Evolutionary conservation across 2,329 filamentous ascomycete species (phyloP).

Genomic region (Xylariaceae sp.): DNA sequence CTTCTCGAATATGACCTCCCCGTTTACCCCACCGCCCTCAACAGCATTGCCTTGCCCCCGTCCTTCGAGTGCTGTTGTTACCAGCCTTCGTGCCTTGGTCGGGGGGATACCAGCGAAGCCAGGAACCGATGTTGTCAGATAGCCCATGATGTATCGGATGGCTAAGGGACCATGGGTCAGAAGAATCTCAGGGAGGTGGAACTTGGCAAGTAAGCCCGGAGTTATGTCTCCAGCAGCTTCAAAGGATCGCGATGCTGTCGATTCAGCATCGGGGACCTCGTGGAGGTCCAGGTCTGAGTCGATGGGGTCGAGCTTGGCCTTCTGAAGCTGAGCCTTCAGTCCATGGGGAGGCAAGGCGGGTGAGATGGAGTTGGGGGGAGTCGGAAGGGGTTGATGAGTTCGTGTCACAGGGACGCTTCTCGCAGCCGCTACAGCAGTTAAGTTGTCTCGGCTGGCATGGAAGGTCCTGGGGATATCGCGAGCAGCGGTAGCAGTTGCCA

Average conservation of each 20-base stretch:
- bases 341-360: constrained; percentile 80
- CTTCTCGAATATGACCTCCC: constrained; percentile 84
- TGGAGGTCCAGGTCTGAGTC: constrained; percentile 87
- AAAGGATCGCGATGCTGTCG: constrained; percentile 43
- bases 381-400: constrained; percentile 66
- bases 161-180: constrained; percentile 85
- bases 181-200: constrained; percentile 87
- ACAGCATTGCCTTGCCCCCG: constrained; percentile 53
- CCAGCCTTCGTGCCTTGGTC: constrained; percentile 82
- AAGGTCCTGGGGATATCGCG: constrained; percentile 63
- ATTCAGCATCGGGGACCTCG: constrained; percentile 53
- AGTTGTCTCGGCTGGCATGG: constrained; percentile 60
- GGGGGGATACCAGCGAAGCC: constrained; percentile 87
- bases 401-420: constrained; percentile 60
- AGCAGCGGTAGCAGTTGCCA: constrained; percentile 62
- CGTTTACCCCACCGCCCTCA: constrained; percentile 57
- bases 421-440: constrained; percentile 64
- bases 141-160: constrained; percentile 92
- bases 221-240: constrained; percentile 83
- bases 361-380: constrained; percentile 93
- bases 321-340: constrained; percentile 63
- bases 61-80: constrained; percentile 88
- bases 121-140: constrained; percentile 87
- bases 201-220: constrained; percentile 76
- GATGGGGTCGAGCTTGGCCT: constrained; percentile 58